Percentiles rank a stretch among this genome's conserved stretches.
Evolutionary conservation across 2,329 filamentous ascomycete genomes (phyloP).

Genomic region (Huntiella abstrusa): DNA sequence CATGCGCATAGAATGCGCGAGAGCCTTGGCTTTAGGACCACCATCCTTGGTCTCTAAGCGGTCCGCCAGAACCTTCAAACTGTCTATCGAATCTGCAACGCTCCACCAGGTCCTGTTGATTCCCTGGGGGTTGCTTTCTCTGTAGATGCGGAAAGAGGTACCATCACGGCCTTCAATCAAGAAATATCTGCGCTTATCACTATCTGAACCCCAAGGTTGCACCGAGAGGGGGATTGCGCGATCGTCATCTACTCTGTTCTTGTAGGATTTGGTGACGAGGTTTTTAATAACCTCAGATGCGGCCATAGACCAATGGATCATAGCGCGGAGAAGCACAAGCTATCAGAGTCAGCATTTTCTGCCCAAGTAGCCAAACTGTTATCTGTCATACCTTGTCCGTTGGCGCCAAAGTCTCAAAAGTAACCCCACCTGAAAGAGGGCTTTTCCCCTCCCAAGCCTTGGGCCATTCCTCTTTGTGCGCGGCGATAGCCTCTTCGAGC

Average conservation of each 20-base stretch:
- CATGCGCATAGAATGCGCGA: slow-evolving; percentile 57
- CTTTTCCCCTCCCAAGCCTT: slow-evolving; percentile 65
- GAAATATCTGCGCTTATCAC: slow-evolving; percentile 82
- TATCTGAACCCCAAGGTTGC: slow-evolving; percentile 78
- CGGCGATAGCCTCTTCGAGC: slow-evolving; percentile 76
- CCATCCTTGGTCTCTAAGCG: slow-evolving; percentile 63
- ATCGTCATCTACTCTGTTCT: slow-evolving; percentile 62
- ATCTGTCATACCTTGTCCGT: slow-evolving; percentile 50
- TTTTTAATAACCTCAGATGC: slow-evolving; percentile 69
- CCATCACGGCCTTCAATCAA: slow-evolving; percentile 87
- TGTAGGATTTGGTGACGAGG: slow-evolving; percentile 75
- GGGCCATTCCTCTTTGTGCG: slow-evolving; percentile 79
- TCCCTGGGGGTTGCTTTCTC: slow-evolving; percentile 71
- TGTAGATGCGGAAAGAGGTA: slow-evolving; percentile 81
- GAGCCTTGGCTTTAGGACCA: slow-evolving; percentile 58
- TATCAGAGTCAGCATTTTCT: slow-evolving; percentile 20
- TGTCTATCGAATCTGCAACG: slow-evolving; percentile 77
- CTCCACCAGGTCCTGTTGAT: slow-evolving; percentile 76
- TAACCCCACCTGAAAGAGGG: slow-evolving; percentile 61
- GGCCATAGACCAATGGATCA: slow-evolving; percentile 75
- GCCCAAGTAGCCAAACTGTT: neutral
- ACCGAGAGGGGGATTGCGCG: slow-evolving; percentile 75
- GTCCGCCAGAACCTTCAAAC: slow-evolving; percentile 54
- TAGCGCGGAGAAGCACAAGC: slow-evolving; percentile 65
- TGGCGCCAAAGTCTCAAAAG: slow-evolving; percentile 67